phyloP scores from a whole-genome alignment of 495 filamentous ascomycete genomes.

The Hyaloscypha finlandica region DNA sequence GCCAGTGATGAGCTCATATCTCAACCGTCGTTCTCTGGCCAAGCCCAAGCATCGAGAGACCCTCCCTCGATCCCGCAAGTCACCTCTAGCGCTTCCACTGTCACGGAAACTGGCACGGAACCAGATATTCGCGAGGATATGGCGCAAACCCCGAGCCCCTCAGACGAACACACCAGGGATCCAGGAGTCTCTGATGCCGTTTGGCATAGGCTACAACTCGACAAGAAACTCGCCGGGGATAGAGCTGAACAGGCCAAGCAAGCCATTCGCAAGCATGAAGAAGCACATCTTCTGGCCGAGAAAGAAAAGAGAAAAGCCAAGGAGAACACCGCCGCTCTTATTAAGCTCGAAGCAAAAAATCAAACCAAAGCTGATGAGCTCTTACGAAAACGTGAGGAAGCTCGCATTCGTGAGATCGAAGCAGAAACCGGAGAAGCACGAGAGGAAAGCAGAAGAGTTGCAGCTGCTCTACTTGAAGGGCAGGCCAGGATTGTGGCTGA shows the following conservation, averaged over 20 bases:
- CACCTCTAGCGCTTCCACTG: constrained; percentile 8
- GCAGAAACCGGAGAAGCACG: constrained; percentile 22
- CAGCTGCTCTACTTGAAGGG: constrained; percentile 14
- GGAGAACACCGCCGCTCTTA: constrained; percentile 8
- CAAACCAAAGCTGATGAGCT: constrained; percentile 2
- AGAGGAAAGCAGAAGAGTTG: constrained; percentile 7
- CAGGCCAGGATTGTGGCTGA: background rate
- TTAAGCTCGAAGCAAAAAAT: constrained; percentile 11
- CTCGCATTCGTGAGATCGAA: background rate
- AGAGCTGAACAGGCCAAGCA: constrained; percentile 25
- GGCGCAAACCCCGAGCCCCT: background rate
- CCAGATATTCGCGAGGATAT: background rate
- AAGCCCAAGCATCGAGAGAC: background rate
- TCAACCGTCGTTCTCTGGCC: background rate
- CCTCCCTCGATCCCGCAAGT: background rate
- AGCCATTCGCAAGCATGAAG: constrained; percentile 31
- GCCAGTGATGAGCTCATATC: background rate
- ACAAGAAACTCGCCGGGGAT: constrained; percentile 42
- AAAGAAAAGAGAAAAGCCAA: constrained; percentile 22
- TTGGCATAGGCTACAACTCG: constrained; percentile 60
- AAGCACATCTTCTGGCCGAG: constrained; percentile 29
- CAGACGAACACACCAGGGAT: constrained; percentile 43
- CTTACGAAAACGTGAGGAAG: background rate
- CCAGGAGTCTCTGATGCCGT: constrained; percentile 58
- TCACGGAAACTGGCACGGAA: background rate